Percentiles rank a stretch among this genome's conserved stretches.
Evolutionary conservation across 371 early-diverging fungal species (phyloP).

Genomic region (Parasitella parasitica): DNA sequence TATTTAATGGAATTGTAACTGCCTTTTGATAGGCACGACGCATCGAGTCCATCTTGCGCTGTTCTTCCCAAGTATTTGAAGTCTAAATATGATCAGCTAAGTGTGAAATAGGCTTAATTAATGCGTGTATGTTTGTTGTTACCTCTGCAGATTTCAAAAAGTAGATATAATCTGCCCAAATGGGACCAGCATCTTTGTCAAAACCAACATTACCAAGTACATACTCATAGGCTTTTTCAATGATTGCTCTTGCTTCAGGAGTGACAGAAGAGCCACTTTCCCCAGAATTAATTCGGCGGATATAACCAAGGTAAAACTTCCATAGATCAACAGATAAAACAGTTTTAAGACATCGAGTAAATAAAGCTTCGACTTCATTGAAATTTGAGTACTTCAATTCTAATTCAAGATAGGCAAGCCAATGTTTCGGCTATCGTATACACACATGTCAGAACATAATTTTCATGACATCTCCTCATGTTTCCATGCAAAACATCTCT

Average conservation of each 20-base stretch:
- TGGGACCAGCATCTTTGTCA: constrained; percentile 86
- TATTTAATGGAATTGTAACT: constrained; percentile 78
- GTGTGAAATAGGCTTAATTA: too few species aligned
- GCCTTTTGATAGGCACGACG: constrained; percentile 87
- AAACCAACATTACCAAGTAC: constrained; percentile 84
- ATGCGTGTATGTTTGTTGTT: constrained; percentile 23
- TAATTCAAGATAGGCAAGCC: constrained; percentile 83
- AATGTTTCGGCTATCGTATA: constrained; percentile 67
- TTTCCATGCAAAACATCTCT: too few species aligned
- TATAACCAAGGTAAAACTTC: constrained; percentile 88
- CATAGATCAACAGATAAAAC: constrained; percentile 87
- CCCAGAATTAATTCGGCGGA: constrained; percentile 72
- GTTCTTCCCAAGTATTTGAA: constrained; percentile 83
- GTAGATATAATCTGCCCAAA: constrained; percentile 89
- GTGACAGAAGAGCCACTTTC: constrained; percentile 49
- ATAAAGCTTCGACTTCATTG: constrained; percentile 82
- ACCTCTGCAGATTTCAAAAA: constrained; percentile 85
- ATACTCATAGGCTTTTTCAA: constrained; percentile 87
- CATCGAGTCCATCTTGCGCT: constrained; percentile 84
- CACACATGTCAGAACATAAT: neutral
- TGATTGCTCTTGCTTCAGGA: constrained; percentile 71
- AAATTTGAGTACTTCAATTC: constrained; percentile 77
- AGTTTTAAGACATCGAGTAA: constrained; percentile 77
- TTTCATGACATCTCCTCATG: neutral
- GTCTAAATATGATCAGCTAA: constrained; percentile 56